Base-by-base conservation (phyloP, 2,329 filamentous ascomycete genomes). In the Zymoseptoria passerinii region DNA sequence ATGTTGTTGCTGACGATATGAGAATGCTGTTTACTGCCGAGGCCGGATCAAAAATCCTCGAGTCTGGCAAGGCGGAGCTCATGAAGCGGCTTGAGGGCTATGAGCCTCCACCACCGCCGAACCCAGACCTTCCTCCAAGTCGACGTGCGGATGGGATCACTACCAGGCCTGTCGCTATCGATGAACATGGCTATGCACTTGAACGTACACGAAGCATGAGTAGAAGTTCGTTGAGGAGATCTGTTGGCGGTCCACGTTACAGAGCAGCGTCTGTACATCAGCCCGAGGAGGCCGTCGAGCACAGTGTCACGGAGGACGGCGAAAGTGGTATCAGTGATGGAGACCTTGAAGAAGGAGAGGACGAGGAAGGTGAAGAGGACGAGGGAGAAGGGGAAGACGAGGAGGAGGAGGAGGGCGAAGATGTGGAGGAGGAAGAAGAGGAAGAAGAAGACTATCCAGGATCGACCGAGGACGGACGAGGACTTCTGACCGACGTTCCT, bases 401-500 rank as follows among this genome's bases (percentile, higher is more conserved):
- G 7, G 60, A 64, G 8, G 78, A 80, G 27, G 77, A 78, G 20
- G 78, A 82, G 20, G 81, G 82, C 27, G 78, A 82, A 66, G 81
- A 85, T 57, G 84, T 87, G 48, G 84, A 87, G 44, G 85, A 88
- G 54, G 84, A 87, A 52, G 81, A 81, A 13, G 83, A 86, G 56
- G 88, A 91, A 61, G 87, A 91, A 67, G 87, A 90, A 63, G 89
- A 88, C n/a, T 85, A 91, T 64, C 76, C 77, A 13, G 78, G 77
- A 16, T 72, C 70, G 3, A 73, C 68, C 23, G 89, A 89, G 3
- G 87, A 89, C 20, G 81, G 89, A 69, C 88, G 90, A 18, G 92
- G 92, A 10, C 77, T 97, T 13, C 77, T 97, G 57, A 96, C 92
- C 0, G 92, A 97, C 71, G 90, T 97, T 10, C 92, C 92, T 28